Conservation (phyloP, 2,329 filamentous ascomycete species). For the Aspergillus tubingensis region DNA sequence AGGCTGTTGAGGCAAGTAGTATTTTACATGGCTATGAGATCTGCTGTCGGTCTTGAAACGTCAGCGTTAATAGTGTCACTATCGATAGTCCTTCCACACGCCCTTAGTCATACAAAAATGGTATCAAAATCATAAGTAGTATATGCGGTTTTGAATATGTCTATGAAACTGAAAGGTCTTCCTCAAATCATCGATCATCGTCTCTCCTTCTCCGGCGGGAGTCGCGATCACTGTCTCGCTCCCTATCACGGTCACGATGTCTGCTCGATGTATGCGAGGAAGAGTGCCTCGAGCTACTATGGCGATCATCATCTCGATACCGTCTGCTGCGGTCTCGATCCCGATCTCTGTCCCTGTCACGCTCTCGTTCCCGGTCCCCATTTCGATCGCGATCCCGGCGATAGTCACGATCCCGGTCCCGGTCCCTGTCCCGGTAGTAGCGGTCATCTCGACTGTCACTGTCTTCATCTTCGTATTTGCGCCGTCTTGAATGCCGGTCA, state of each 20-base stretch:
- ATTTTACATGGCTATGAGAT: not conserved
- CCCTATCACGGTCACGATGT: conserved; percentile 29
- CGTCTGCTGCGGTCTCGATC: conserved; percentile 33
- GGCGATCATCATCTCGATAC: conserved; percentile 35
- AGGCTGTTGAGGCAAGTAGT: not conserved
- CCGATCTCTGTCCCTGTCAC: conserved; percentile 36
- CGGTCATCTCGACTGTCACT: conserved; percentile 36
- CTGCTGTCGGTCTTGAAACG: not conserved
- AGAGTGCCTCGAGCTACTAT: conserved; percentile 34
- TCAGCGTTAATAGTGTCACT: not conserved
- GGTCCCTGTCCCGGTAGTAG: conserved; percentile 34
- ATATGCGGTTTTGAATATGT: not conserved
- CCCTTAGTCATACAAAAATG: not conserved
- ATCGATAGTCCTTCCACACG: not conserved
- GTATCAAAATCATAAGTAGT: not conserved
- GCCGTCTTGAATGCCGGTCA: conserved; percentile 38
- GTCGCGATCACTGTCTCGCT: conserved; percentile 31
- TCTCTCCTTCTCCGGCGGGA: conserved; percentile 34
- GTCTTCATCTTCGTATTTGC: conserved; percentile 42
- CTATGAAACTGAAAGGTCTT: not conserved
- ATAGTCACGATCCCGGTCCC: conserved; percentile 17
- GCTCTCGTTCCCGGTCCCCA: conserved; percentile 28
- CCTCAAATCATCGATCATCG: conserved; percentile 22
- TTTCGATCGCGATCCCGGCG: conserved; percentile 38
- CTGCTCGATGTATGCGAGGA: conserved; percentile 35